Base-by-base conservation (phyloP, 2,329 filamentous ascomycete genomes). In the Stenocarpella maydis region DNA sequence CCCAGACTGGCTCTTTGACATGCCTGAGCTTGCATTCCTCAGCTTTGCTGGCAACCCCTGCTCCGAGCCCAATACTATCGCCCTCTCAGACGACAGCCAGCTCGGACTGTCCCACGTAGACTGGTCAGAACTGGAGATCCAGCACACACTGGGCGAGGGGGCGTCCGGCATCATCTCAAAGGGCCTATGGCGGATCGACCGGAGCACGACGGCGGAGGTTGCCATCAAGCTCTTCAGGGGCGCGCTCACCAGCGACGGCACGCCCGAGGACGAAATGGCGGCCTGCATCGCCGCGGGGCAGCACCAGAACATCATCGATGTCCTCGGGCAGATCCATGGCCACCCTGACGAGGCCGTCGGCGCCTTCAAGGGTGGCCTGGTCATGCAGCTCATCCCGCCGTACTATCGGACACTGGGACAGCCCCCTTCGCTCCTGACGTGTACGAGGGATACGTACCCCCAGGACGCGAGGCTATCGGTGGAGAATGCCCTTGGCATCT, bases 181-280 rank as follows among this genome's bases (percentile, higher is more conserved):
- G 60, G 83, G 79, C 1, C 67, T 75, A 3, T 82, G 81, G 80
- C 78, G 75, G 31, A 71, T 72, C 2, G 73, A 71, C 12, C 73
- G 75, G 4, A 73, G 74, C 31, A 66, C 69, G 7, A 74, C 65
- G 5, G 77, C 80, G 43, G 75, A 81, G 15, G 83, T 86, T 0
- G 83, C 83, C 2, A 78, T 86, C 74, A 85, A 85, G 73, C 75
- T 85, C 8, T 86, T 86, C 76, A 81, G 80, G 49, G 83, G 83
- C n/a, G 76, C 79, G 10, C 76, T 84, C 14, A 83, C 83, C 10
- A 83, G 80, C 71, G 83, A 85, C 70, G 83, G 84, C 17, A 81
- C 80, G 6, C 83, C 84, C 0, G 74, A 78, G n/a, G 83, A 85
- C 73, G 84, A 86, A 74, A 82, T 86, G 82, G 77, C 78, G 12